phyloP scores from a whole-genome alignment of 2,329 filamentous ascomycete species.

The Macrophomina phaseolina region DNA sequence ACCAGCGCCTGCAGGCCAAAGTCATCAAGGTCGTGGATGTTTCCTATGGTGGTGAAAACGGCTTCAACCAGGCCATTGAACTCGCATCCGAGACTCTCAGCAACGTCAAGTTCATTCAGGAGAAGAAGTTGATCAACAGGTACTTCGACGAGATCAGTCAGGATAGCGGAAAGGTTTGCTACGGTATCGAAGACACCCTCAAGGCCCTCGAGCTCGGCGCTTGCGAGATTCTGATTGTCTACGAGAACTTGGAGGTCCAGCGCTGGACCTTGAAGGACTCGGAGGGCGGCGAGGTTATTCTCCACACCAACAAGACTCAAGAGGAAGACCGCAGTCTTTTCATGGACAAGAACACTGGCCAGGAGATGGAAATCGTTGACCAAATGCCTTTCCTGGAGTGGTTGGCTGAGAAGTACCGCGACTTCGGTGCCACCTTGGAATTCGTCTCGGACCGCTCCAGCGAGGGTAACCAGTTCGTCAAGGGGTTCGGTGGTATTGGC shows the following conservation, averaged over 20 bases:
- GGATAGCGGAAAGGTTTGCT: conserved; percentile 95
- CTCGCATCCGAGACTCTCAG: conserved; percentile 91
- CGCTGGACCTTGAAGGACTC: conserved; percentile 88
- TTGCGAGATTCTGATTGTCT: conserved; percentile 92
- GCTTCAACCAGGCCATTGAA: conserved; percentile 99
- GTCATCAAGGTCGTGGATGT: conserved; percentile 99
- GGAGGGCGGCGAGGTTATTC: conserved; percentile 71
- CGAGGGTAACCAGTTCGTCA: conserved; percentile 99
- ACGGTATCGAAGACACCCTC: conserved; percentile 95
- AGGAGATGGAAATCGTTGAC: conserved; percentile 94
- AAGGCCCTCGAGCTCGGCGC: conserved; percentile 96
- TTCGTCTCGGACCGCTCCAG: conserved; percentile 98
- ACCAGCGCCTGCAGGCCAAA: conserved; percentile 86
- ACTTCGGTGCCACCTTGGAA: conserved; percentile 93
- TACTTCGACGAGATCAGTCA: conserved; percentile 99
- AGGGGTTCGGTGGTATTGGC: conserved; percentile 98
- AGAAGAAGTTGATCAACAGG: conserved; percentile 99
- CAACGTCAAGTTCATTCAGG: conserved; percentile 99
- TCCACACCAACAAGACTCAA: conserved; percentile 88
- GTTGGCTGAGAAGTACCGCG: conserved; percentile 98
- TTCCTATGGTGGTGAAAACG: conserved; percentile 98
- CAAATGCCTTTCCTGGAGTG: conserved; percentile 97
- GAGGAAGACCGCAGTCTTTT: conserved; percentile 82
- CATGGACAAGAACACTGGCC: conserved; percentile 92
- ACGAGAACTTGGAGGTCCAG: conserved; percentile 94